Evolutionary conservation across 345 rosid species (phyloP).

Genomic region (Combretum micranthum): DNA sequence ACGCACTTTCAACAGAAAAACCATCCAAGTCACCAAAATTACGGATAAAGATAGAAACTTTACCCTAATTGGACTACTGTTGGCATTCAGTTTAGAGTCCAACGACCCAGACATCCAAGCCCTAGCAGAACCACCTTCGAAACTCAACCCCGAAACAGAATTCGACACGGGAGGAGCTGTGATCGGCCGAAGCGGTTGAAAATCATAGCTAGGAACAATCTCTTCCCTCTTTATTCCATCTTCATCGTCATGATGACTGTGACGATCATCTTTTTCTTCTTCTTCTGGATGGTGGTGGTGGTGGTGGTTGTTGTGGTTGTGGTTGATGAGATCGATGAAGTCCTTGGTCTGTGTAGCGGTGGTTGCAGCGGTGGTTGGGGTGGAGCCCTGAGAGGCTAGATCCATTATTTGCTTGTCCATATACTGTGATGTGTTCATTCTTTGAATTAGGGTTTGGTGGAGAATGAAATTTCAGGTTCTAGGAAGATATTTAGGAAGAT

Average conservation of each 20-base stretch:
- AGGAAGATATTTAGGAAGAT: no score
- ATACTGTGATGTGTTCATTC: constrained; percentile 54
- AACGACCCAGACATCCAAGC: constrained; percentile 32
- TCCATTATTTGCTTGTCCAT: constrained; percentile 89
- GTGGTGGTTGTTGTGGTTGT: constrained; percentile 29
- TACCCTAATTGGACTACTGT: constrained; percentile 39
- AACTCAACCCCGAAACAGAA: constrained; percentile 24
- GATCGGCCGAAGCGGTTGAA: constrained; percentile 67
- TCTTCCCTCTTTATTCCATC: constrained; percentile 52
- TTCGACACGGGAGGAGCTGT: constrained; percentile 11
- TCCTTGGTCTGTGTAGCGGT: constrained; percentile 24
- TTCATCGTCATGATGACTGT: constrained; percentile 1
- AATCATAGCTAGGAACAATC: constrained; percentile 84
- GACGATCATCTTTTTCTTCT: constrained; percentile 11
- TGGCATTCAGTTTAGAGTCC: constrained; percentile 30
- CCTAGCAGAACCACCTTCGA: constrained; percentile 42
- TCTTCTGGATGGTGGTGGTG: constrained; percentile 7
- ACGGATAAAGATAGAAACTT: not conserved
- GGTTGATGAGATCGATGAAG: constrained; percentile 52
- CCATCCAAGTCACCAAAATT: not conserved
- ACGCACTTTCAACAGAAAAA: no score
- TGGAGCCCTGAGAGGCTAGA: constrained; percentile 33
- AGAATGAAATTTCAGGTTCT: no score
- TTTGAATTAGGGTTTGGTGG: no score
- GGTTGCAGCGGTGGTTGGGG: constrained; percentile 5